Evolutionary conservation across 495 filamentous ascomycete genomes (phyloP).

Genomic region (Aspergillus ostianus): DNA sequence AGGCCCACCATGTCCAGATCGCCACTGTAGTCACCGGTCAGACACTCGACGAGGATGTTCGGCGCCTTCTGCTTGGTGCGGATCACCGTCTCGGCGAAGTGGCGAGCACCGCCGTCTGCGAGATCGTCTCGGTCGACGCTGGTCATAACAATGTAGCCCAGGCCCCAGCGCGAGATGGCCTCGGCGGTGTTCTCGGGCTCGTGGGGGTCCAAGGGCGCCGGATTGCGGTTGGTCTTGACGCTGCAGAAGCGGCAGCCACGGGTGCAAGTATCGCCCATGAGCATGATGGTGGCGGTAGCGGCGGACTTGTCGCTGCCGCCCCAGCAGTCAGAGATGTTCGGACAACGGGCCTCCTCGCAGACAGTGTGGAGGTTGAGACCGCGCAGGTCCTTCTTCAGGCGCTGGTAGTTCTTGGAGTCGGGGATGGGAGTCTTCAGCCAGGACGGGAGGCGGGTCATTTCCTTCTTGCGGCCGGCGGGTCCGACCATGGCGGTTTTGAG

Average conservation of each 20-base stretch:
- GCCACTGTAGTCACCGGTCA: slow-evolving; percentile 88
- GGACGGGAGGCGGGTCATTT: slow-evolving; percentile 85
- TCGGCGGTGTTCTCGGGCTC: slow-evolving; percentile 97
- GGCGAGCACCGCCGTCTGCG: slow-evolving; percentile 78
- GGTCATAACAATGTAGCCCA: slow-evolving; percentile 95
- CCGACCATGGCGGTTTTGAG: slow-evolving; percentile 79
- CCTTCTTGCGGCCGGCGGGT: slow-evolving; percentile 72
- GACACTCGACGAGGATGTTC: slow-evolving; percentile 84
- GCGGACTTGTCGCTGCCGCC: slow-evolving; percentile 82
- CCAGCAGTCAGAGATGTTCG: slow-evolving; percentile 98
- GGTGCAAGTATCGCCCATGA: slow-evolving; percentile 98
- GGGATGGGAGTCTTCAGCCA: slow-evolving; percentile 98
- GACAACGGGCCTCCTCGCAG: slow-evolving; percentile 95
- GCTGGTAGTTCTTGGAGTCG: slow-evolving; percentile 79
- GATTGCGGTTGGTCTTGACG: slow-evolving; percentile 81
- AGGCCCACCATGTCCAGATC: slow-evolving; percentile 77
- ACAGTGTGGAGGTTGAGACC: slow-evolving; percentile 91
- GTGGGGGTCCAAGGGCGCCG: slow-evolving; percentile 85
- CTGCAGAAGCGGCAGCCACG: slow-evolving; percentile 95
- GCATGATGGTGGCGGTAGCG: slow-evolving; percentile 97
- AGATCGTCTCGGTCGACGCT: slow-evolving; percentile 92
- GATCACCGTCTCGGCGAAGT: slow-evolving; percentile 92
- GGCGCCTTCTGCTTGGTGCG: slow-evolving; percentile 91
- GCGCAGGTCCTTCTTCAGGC: slow-evolving; percentile 88
- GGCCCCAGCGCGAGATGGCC: slow-evolving; percentile 85